Evolutionary conservation across 1,284 basidiomycete genomes (phyloP).

Genomic region (Fomitopsis pinicola): DNA sequence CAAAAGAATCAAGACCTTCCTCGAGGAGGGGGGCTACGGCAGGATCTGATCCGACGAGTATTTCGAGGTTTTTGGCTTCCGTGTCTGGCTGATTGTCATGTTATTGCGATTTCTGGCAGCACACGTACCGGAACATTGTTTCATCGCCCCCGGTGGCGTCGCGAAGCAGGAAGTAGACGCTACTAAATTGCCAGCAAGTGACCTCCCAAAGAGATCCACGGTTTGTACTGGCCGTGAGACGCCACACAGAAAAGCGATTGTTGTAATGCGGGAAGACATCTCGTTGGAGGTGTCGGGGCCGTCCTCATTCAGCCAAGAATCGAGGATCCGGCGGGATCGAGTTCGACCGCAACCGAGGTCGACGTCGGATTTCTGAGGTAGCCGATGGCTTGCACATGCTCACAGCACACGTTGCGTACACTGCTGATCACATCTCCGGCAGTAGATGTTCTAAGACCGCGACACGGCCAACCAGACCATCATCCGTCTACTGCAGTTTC

Average conservation of each 20-base stretch:
- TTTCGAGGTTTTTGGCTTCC: neutral
- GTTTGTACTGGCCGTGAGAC: neutral
- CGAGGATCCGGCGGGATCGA: neutral
- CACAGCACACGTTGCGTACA: neutral
- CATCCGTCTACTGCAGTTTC: neutral
- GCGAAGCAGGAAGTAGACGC: neutral
- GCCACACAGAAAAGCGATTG: neutral
- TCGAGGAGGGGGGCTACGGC: constrained; percentile 63
- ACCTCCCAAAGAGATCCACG: neutral
- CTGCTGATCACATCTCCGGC: neutral
- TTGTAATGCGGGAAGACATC: neutral
- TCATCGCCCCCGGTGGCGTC: neutral
- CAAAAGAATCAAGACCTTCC: constrained; percentile 61
- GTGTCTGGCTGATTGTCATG: neutral
- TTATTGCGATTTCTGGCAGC: neutral
- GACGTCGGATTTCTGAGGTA: neutral
- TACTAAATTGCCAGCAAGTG: neutral
- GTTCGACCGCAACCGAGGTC: neutral
- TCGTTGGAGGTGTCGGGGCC: neutral
- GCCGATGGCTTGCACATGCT: neutral
- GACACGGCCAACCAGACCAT: neutral
- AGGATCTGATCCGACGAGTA: constrained; percentile 35
- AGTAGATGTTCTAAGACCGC: neutral
- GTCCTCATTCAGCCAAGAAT: neutral
- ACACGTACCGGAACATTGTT: neutral